A percentile compares a stretch with the other conserved stretches of the same genome.
phyloP scores from a whole-genome alignment of 1,139 yeast genomes.

The Protomyces lactucae-debilis region DNA sequence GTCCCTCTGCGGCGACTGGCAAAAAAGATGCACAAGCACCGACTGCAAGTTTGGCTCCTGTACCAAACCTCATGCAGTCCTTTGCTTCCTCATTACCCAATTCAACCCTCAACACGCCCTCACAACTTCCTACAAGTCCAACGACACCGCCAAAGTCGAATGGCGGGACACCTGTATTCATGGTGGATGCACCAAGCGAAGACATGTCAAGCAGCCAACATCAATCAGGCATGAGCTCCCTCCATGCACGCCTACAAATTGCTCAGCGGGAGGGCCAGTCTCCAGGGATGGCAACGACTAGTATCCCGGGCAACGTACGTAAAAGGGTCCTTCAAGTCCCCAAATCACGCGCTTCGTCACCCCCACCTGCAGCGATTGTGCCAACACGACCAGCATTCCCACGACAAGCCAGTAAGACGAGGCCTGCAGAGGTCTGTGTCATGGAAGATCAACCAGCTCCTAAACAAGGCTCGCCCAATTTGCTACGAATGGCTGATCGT shows the following conservation, averaged over 20 bases:
- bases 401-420: slow-evolving; percentile 11
- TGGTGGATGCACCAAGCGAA: background rate
- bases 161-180: background rate
- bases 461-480: background rate
- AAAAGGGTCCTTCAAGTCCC: slow-evolving; percentile 18
- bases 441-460: slow-evolving; percentile 1
- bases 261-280: background rate
- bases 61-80: slow-evolving; percentile 15
- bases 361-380: slow-evolving; percentile 20
- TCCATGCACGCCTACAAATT: background rate
- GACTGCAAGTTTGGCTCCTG: background rate
- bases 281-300: background rate
- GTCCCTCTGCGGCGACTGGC: background rate
- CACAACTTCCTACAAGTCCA: background rate
- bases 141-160: background rate
- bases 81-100: background rate
- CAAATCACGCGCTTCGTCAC: slow-evolving; percentile 27
- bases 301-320: background rate
- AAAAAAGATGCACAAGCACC: background rate
- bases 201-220: background rate
- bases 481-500: background rate
- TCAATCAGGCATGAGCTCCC: background rate
- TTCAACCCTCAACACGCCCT: background rate
- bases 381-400: slow-evolving; percentile 4
- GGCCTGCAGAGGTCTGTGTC: slow-evolving; percentile 6